A percentile compares a stretch with the other conserved stretches of the same genome.
Evolutionary conservation across 2,329 filamentous ascomycete genomes (phyloP).

Genomic region (Teratosphaeria gauchensis): DNA sequence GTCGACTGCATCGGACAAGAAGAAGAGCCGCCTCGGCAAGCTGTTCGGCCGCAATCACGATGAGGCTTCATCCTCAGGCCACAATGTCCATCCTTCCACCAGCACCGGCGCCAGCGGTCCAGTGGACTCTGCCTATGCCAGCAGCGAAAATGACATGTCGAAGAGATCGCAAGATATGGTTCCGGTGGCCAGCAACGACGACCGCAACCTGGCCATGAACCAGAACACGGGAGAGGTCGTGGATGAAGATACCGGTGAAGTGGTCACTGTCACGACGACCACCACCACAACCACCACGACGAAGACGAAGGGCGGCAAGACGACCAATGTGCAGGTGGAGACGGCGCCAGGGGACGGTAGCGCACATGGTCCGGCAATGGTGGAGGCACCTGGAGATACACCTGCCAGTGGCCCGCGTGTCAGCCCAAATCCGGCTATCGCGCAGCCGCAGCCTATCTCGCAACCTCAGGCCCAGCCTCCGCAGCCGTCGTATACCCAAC

Average conservation of each 20-base stretch:
- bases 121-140: constrained; percentile 2
- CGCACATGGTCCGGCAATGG: not conserved
- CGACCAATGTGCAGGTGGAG: not conserved
- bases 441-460: not conserved
- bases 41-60: not conserved
- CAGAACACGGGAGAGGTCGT: constrained; percentile 19
- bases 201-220: constrained; percentile 20
- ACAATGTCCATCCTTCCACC: not conserved
- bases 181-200: constrained; percentile 14
- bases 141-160: not conserved
- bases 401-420: not conserved
- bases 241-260: constrained; percentile 21
- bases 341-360: not conserved
- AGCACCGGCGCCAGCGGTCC: not conserved
- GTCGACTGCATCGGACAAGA: not conserved
- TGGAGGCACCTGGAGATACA: not conserved
- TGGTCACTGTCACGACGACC: constrained; percentile 10
- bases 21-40: not conserved
- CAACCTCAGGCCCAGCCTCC: not conserved
- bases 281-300: constrained; percentile 5
- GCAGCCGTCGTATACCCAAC: not conserved
- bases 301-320: not conserved
- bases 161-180: constrained; percentile 14
- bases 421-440: not conserved
- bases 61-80: not conserved